Base-by-base conservation (phyloP, 2,329 filamentous ascomycete genomes). In the Monilinia aucupariae region DNA sequence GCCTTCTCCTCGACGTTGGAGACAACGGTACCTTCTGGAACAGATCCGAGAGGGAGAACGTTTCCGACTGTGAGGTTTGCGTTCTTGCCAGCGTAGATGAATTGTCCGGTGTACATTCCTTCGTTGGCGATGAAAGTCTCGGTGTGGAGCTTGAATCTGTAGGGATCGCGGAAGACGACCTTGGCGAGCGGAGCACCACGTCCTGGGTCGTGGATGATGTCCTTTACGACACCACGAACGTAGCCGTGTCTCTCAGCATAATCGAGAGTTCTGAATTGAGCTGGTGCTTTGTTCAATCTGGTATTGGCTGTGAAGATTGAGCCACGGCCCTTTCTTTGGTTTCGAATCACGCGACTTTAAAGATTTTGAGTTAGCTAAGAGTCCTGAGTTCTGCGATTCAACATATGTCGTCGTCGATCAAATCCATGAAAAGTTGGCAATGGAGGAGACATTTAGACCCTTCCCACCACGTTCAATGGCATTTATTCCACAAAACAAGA, bases 41-140 rank as follows among this genome's bases (percentile, higher is more conserved):
- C 90, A 77, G 90, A 91, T 78, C 87, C 86, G 74, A 99, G 87
- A 71, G 94, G 94, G 69, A 99, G 91, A 78, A 99, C 82, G 86
- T 99, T 99, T 81, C 94, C 94, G 80, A 99, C 88, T 76, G 90
- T 97, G 77, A 99, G 87, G 72, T 89, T 85, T 76, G 94, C 94
- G 83, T 96, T 94, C 91, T 99, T 99, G 79, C 94, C 94, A 78
- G 93, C 94, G 83, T 99, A 99, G 89, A 99, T 92, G 87, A 99
- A 99, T 82, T 99, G 94, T 79, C 94, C 94, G 73, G 94, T 97
- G 91, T 97, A 99, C 92, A 97, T 97, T 84, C 94, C 94, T 86
- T 97, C 94, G 84, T 97, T 99, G 82, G 94, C 94, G 78, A 99
- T 99, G 89, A 99, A 97, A 74, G 94, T 99, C 89, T 99, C 92